Evolutionary conservation across 2,329 filamentous ascomycete genomes (phyloP), one percentile per base, ranked within the genome.

Genomic region (Alternaria triticina): DNA sequence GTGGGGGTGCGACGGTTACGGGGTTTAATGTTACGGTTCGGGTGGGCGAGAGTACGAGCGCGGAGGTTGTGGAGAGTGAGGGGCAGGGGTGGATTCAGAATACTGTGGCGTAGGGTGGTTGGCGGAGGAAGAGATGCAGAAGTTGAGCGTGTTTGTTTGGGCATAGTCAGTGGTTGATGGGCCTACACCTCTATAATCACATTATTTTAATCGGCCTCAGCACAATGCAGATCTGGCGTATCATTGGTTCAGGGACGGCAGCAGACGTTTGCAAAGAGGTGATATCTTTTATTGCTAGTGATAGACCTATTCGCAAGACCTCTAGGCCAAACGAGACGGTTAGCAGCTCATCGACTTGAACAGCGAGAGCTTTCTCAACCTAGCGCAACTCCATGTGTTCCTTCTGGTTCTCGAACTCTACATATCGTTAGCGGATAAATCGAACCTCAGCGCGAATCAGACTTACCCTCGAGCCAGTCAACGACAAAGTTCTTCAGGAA

Each of bases 401-500:
- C 20, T 50, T 59, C 45, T 62, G 25, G 4, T 44, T 44, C 27
- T 62, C 40, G 8, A 62, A 62, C 15, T 62, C 60, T 62, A 8
- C 5, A 7, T 4, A 2, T 44, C 6, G 22, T 62, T 55, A 62
- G 60, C 8, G 20, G 49, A 2, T 52, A 8, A 22, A 13, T 33
- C n/a, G n/a, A n/a, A n/a, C n/a, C n/a, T n/a, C n/a, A n/a, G n/a
- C n/a, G n/a, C n/a, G n/a, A n/a, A n/a, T n/a, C n/a, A n/a, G 1
- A 59, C 66, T 59, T 62, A 74, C 72, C 88, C 64, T 84, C 71
- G 80, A 94, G 73, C 91, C 91, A 94, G 50, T 82, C 84, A 69
- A 86, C 82, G 9, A 92, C 91, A 77, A 91, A 90, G 43, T 82
- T 79, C 11, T 87, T 80, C 68, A 91, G 83, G 65, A 86, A 78